Conservation (phyloP, 2,329 filamentous ascomycete species). For the Aspergillus calidoustus region DNA sequence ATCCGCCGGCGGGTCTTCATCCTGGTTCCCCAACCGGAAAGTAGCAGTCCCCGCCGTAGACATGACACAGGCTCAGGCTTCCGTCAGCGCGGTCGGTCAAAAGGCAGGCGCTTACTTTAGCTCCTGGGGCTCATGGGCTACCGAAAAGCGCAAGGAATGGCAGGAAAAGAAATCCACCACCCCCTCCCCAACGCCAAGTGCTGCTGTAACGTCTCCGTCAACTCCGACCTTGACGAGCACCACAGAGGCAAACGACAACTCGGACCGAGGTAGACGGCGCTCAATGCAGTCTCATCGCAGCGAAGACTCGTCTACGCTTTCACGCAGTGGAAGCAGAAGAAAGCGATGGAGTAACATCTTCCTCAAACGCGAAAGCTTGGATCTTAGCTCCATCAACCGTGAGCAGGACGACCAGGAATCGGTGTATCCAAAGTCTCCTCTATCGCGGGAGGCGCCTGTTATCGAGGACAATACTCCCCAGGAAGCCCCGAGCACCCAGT, state of each 20-base stretch:
- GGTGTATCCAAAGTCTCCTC: slow-evolving; percentile 36
- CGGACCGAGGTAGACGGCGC: slow-evolving; percentile 36
- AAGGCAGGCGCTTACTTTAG: slow-evolving; percentile 66
- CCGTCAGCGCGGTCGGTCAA: slow-evolving; percentile 57
- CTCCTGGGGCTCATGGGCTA: slow-evolving; percentile 67
- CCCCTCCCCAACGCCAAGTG: slow-evolving; percentile 30
- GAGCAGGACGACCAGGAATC: slow-evolving; percentile 27
- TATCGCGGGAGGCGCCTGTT: slow-evolving; percentile 36
- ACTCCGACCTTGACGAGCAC: slow-evolving; percentile 30
- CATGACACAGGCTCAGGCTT: slow-evolving; percentile 59
- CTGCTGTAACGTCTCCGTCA: slow-evolving; percentile 23
- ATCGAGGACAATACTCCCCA: slow-evolving; percentile 19
- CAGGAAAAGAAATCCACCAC: slow-evolving; percentile 43
- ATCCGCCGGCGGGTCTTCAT: slow-evolving; percentile 24
- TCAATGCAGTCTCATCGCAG: slow-evolving; percentile 34
- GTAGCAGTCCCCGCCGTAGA: slow-evolving; percentile 49
- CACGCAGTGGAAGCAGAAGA: slow-evolving; percentile 38
- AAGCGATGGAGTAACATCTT: slow-evolving; percentile 46
- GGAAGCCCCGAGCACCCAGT: slow-evolving; percentile 6
- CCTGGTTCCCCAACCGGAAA: slow-evolving; percentile 38
- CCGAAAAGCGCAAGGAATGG: slow-evolving; percentile 53
- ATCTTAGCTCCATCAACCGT: slow-evolving; percentile 27
- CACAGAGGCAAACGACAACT: slow-evolving; percentile 32
- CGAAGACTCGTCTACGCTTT: slow-evolving; percentile 34
- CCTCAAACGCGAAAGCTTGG: slow-evolving; percentile 38